These are phyloP conservation scores for Eremochloa ophiuroides DNA, from an alignment of 176 grass and related monocot species.

Conservation along the genomic window DNA sequence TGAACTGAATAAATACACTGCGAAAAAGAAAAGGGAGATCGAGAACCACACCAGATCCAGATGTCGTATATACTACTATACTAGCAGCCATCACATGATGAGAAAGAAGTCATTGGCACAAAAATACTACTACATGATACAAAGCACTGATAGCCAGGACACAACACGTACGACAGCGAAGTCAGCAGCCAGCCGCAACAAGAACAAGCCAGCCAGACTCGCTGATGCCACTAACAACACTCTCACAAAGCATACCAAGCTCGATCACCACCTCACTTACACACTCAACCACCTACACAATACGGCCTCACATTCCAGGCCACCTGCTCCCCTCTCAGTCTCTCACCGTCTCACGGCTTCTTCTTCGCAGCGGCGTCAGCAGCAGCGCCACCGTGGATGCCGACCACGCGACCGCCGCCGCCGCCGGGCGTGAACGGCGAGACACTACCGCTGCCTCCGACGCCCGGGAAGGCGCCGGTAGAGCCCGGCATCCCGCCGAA, in stretches of 20 bases:
- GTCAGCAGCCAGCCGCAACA: neutral
- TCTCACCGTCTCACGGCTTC: conserved; percentile 23
- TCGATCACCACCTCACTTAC: neutral
- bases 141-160: neutral
- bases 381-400: conserved; percentile 4
- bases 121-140: neutral
- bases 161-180: neutral
- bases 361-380: neutral
- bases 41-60: neutral
- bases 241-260: neutral
- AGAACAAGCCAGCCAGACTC: neutral
- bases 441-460: neutral
- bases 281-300: too few relatives aligned
- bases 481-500: conserved; percentile 34
- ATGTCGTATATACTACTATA: too few relatives aligned
- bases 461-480: conserved; percentile 23
- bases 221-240: neutral
- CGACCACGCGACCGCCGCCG: conserved; percentile 8
- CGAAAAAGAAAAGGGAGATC: neutral
- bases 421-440: conserved; percentile 8
- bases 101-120: neutral
- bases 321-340: neutral
- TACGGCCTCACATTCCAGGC: too few relatives aligned
- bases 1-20: neutral
- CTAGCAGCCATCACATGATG: neutral